Conservation (phyloP, 306 rosid species). For the Pyrus betulifolia region DNA sequence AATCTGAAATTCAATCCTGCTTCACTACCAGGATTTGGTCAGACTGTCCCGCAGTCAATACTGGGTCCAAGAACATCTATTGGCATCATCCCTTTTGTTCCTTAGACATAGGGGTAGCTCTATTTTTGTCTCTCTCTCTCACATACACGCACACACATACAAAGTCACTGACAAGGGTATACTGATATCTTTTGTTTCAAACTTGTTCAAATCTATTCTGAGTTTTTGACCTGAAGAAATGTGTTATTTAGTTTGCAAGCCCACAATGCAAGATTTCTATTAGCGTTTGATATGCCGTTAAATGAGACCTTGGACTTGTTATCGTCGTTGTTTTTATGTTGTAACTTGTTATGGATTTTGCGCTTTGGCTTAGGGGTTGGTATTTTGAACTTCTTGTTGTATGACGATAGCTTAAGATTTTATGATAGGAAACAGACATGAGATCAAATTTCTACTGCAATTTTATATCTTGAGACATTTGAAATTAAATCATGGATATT, state of each 20-base stretch:
- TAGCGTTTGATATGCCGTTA: background rate
- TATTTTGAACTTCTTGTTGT: background rate
- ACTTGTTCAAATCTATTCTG: background rate
- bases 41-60: background rate
- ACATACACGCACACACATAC: background rate
- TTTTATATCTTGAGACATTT: background rate
- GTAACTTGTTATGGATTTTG: background rate
- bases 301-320: background rate
- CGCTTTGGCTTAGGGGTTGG: background rate
- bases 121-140: background rate
- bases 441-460: background rate
- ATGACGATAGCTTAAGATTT: background rate
- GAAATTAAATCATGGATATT: background rate
- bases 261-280: background rate
- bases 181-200: background rate
- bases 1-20: background rate
- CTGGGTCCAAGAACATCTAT: background rate
- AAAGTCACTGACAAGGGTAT: background rate
- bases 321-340: background rate
- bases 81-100: slow-evolving; percentile 2
- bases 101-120: background rate
- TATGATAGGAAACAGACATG: background rate
- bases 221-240: background rate
- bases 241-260: background rate
- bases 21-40: background rate